Conservation (phyloP, 108 stramenopile species). For the Pseudonitzschia multistriata region DNA sequence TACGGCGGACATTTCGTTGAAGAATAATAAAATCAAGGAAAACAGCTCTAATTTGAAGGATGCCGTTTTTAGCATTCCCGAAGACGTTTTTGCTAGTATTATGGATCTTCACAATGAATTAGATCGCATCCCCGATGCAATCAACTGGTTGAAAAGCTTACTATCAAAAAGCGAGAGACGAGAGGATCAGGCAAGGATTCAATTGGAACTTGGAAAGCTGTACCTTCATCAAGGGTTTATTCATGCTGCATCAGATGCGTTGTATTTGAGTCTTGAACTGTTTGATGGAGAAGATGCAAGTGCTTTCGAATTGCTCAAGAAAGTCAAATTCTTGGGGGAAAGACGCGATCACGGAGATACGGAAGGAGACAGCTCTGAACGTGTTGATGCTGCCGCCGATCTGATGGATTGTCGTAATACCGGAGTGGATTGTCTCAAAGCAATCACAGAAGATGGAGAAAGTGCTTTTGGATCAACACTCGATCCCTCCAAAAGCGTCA, state of each 20-base stretch:
- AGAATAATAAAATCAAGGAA: neutral
- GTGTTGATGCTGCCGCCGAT: neutral
- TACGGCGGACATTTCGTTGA: constrained; percentile 26
- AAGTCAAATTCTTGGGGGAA: constrained; percentile 30
- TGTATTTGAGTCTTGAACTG: constrained; percentile 28
- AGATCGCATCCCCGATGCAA: constrained; percentile 21
- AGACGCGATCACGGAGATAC: neutral
- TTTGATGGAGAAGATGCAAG: constrained; percentile 25
- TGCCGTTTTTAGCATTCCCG: constrained; percentile 7
- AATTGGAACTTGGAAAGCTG: constrained; percentile 29
- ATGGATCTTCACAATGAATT: constrained; percentile 20
- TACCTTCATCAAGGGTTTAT: constrained; percentile 32
- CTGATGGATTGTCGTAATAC: neutral
- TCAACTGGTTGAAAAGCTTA: constrained; percentile 28
- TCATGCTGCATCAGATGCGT: constrained; percentile 12
- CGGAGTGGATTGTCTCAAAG: constrained; percentile 3
- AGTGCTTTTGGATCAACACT: neutral
- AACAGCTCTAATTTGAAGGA: neutral
- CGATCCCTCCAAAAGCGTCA: too few species aligned
- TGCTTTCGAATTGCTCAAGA: constrained; percentile 30
- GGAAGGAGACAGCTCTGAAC: neutral
- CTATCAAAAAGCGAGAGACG: neutral
- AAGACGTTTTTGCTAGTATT: constrained; percentile 10
- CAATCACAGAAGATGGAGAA: constrained; percentile 17
- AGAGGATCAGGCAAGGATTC: constrained; percentile 30